phyloP scores from a whole-genome alignment of 2,329 filamentous ascomycete genomes.

The Fusarium pilosicola region DNA sequence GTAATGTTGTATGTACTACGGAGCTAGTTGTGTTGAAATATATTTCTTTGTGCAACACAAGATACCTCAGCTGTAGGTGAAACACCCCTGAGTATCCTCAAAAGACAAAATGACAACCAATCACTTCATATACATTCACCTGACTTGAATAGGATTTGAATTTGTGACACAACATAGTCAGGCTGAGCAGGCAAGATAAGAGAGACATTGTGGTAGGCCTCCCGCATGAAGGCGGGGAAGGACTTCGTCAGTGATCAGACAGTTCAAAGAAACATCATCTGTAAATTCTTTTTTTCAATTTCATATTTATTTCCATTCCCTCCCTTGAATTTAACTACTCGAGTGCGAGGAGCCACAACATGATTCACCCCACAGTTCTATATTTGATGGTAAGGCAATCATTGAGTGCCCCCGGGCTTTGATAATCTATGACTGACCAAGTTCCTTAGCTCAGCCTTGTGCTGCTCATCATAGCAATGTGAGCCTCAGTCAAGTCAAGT shows the following conservation, averaged over 20 bases:
- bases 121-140: not conserved
- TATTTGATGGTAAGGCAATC: constrained; percentile 45
- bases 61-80: not conserved
- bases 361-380: constrained; percentile 45
- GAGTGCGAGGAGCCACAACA: constrained; percentile 5
- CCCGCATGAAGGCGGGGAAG: constrained; percentile 20
- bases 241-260: not conserved
- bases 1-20: not conserved
- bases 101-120: not conserved
- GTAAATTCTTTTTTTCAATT: not conserved
- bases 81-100: not conserved
- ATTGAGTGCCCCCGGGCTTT: not conserved
- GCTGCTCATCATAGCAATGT: constrained; percentile 49
- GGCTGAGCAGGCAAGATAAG: not conserved
- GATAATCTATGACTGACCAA: not conserved
- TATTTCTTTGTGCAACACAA: not conserved
- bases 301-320: not conserved
- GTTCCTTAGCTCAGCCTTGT: constrained; percentile 41
- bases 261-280: not conserved
- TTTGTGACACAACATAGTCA: not conserved
- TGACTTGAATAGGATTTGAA: not conserved
- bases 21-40: not conserved
- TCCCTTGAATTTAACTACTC: too few relatives aligned
- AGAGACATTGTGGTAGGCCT: constrained; percentile 13
- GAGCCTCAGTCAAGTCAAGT: not conserved